These are phyloP conservation scores for Russula olivacea DNA, from an alignment of 768 basidiomycete genomes.

Conservation along the genomic window DNA sequence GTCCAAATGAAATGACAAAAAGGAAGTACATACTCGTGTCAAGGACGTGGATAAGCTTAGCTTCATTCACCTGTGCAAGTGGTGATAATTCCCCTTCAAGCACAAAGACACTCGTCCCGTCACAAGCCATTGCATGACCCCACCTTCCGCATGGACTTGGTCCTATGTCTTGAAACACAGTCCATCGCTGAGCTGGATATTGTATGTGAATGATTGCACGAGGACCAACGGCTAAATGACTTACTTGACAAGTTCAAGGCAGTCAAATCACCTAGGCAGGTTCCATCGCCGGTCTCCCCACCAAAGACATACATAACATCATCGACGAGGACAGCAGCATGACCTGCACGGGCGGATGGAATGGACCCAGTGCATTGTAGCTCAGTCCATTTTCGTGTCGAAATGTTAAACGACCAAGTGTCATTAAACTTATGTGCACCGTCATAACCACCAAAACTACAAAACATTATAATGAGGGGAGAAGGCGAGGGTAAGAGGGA, in stretches of 20 bases:
- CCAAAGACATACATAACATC: conserved; percentile 98
- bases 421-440: conserved; percentile 98
- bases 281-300: conserved; percentile 93
- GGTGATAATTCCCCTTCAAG: conserved; percentile 90
- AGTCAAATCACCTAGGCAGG: conserved; percentile 88
- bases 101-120: conserved; percentile 83
- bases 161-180: conserved; percentile 99
- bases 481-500: no score
- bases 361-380: conserved; percentile 94
- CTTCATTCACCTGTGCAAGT: conserved; percentile 68
- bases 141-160: conserved; percentile 87
- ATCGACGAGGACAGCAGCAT: conserved; percentile 89
- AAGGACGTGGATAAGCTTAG: conserved; percentile 74
- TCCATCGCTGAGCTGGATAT: conserved; percentile 86
- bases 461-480: no score
- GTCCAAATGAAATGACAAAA: background rate
- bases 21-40: conserved; percentile 74
- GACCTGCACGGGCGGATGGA: conserved; percentile 89
- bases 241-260: conserved; percentile 96
- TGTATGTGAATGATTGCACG: background rate
- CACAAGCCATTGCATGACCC: conserved; percentile 95
- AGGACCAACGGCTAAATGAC: conserved; percentile 34
- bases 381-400: conserved; percentile 79
- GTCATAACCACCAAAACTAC: conserved; percentile 80
- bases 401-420: conserved; percentile 90